phyloP scores from a whole-genome alignment of 2,329 filamentous ascomycete genomes.

The Orbilia javanica region DNA sequence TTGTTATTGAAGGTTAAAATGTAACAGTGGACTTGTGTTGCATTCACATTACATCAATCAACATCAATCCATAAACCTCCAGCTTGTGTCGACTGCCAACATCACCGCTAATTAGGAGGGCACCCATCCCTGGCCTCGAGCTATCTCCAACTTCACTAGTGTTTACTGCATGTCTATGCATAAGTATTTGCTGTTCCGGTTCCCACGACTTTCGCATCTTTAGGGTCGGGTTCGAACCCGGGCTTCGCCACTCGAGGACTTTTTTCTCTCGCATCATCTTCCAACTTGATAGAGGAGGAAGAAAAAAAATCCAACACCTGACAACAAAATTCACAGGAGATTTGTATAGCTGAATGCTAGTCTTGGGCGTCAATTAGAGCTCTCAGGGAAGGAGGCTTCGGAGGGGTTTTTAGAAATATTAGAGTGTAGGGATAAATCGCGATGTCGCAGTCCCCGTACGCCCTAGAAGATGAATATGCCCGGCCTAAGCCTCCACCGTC shows the following conservation, averaged over 20 bases:
- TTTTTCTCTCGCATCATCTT: constrained; percentile 7
- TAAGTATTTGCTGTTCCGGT: no score
- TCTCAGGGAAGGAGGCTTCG: background rate
- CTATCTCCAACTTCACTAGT: no score
- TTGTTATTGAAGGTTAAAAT: background rate
- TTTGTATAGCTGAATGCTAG: background rate
- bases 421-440: background rate
- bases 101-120: no score
- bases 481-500: constrained; percentile 8
- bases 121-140: no score
- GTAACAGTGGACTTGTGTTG: background rate
- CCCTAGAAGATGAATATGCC: constrained; percentile 17
- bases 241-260: background rate
- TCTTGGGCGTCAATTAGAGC: background rate
- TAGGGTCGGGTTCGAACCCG: constrained; percentile 29
- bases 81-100: no score
- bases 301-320: constrained; percentile 33
- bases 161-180: no score
- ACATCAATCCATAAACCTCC: no score
- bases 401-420: no score
- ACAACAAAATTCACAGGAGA: constrained; percentile 21
- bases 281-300: background rate
- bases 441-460: constrained; percentile 26
- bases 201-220: no score
- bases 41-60: no score